These are phyloP conservation scores for Fusarium newnesense DNA, from an alignment of 2,329 filamentous ascomycete species.

Conservation along the genomic window DNA sequence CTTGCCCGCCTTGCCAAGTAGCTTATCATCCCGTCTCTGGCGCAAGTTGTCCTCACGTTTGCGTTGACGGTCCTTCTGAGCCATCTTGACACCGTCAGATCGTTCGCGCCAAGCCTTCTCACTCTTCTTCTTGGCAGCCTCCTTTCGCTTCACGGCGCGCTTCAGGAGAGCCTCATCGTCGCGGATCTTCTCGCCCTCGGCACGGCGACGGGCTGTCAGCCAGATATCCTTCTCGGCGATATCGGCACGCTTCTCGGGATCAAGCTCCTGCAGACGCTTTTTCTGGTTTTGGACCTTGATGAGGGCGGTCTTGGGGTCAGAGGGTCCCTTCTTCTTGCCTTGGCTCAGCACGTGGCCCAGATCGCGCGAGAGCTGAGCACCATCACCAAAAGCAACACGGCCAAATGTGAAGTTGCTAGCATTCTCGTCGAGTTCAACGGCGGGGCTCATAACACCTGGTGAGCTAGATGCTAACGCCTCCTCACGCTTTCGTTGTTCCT, in stretches of 20 bases:
- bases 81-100: slow-evolving; percentile 75
- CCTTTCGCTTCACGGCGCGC: slow-evolving; percentile 94
- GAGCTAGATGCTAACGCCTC: slow-evolving; percentile 72
- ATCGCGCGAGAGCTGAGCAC: slow-evolving; percentile 79
- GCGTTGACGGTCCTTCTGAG: slow-evolving; percentile 81
- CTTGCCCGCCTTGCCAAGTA: slow-evolving; percentile 66
- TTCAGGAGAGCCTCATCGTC: slow-evolving; percentile 90
- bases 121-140: slow-evolving; percentile 89
- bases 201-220: slow-evolving; percentile 89
- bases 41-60: slow-evolving; percentile 84
- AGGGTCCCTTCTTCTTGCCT: slow-evolving; percentile 80
- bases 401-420: slow-evolving; percentile 86
- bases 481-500: slow-evolving; percentile 76
- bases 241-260: slow-evolving; percentile 83
- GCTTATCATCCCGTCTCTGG: slow-evolving; percentile 79
- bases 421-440: slow-evolving; percentile 61
- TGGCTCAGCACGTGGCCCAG: slow-evolving; percentile 66
- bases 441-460: slow-evolving; percentile 67
- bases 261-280: slow-evolving; percentile 78
- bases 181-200: slow-evolving; percentile 87
- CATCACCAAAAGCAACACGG: slow-evolving; percentile 89
- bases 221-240: slow-evolving; percentile 94
- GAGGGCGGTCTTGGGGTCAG: slow-evolving; percentile 87
- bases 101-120: slow-evolving; percentile 87
- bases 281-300: slow-evolving; percentile 87